Percentiles rank a stretch among this genome's conserved stretches.
phyloP scores from a whole-genome alignment of 305 asterid genomes.

The Rubia peregrina region DNA sequence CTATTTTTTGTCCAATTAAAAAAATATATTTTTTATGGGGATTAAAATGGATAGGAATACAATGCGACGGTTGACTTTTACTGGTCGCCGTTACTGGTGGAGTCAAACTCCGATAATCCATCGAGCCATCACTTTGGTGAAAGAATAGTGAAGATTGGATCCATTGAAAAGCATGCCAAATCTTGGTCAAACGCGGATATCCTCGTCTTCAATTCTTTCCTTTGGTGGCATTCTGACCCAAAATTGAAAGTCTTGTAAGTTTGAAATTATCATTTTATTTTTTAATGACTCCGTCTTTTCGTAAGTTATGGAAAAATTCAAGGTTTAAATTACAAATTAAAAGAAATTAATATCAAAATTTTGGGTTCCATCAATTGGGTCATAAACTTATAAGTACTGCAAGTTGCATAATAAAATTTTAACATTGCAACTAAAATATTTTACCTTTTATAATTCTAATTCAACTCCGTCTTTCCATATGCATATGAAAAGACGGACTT shows the following conservation, averaged over 20 bases:
- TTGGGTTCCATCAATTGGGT: too few relatives aligned
- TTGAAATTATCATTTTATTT: background rate
- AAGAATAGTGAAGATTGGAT: constrained; percentile 26
- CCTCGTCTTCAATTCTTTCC: constrained; percentile 52
- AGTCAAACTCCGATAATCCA: constrained; percentile 59
- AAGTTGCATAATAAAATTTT: too few relatives aligned
- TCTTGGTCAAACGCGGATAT: constrained; percentile 62
- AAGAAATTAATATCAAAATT: too few relatives aligned
- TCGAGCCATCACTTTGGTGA: constrained; percentile 21
- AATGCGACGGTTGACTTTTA: constrained; percentile 58
- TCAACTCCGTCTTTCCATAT: too few relatives aligned
- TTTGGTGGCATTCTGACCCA: constrained; percentile 57
- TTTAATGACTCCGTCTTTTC: too few relatives aligned
- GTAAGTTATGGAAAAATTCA: too few relatives aligned
- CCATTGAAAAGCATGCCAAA: constrained; percentile 61
- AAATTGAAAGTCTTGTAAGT: constrained; percentile 50
- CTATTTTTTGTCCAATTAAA: background rate
- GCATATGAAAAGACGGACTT: too few relatives aligned
- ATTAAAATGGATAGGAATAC: constrained; percentile 33
- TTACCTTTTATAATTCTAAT: too few relatives aligned
- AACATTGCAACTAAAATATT: too few relatives aligned
- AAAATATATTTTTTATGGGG: background rate
- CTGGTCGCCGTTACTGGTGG: constrained; percentile 79
- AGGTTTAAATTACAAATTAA: too few relatives aligned
- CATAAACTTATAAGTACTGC: too few relatives aligned